These are phyloP conservation scores for Coniochaeta sp. DNA, from an alignment of 2,329 filamentous ascomycete species.

Conservation along the genomic window DNA sequence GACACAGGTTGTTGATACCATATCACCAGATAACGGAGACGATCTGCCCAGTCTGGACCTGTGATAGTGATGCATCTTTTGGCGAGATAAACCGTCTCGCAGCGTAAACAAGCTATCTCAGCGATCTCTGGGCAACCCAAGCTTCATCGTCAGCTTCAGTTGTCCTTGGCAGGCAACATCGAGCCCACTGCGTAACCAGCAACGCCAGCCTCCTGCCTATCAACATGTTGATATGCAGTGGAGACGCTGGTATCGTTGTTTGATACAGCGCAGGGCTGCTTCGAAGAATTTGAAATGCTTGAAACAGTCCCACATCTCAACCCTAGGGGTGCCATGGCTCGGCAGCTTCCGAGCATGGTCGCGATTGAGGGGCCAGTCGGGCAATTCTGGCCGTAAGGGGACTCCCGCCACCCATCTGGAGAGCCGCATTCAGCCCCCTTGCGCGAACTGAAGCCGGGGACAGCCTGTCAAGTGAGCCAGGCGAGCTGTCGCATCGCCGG, in stretches of 20 bases:
- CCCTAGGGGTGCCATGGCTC: not conserved
- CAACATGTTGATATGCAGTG: not conserved
- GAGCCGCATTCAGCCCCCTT: not conserved
- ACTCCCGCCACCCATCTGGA: not conserved
- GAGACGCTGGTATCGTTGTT: not conserved
- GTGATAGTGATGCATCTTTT: not conserved
- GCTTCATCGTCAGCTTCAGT: slow-evolving; percentile 1
- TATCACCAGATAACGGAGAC: not conserved
- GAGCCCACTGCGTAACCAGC: not conserved
- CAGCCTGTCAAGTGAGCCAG: not conserved
- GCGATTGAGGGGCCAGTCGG: not conserved
- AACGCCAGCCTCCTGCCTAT: not conserved
- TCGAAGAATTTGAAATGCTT: slow-evolving; percentile 1
- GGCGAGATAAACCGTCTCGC: not conserved
- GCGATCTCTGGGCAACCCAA: not conserved
- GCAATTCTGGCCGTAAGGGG: not conserved
- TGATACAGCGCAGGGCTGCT: not conserved
- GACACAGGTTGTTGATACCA: not conserved
- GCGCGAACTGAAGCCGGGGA: not conserved
- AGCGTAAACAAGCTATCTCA: not conserved
- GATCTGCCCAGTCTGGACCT: not conserved
- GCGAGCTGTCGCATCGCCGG: not conserved
- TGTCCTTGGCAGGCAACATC: not conserved
- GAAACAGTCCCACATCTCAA: not conserved
- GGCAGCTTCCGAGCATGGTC: not conserved